These are phyloP conservation scores for Pholiota molesta DNA, from an alignment of 768 basidiomycete genomes.

Conservation along the genomic window DNA sequence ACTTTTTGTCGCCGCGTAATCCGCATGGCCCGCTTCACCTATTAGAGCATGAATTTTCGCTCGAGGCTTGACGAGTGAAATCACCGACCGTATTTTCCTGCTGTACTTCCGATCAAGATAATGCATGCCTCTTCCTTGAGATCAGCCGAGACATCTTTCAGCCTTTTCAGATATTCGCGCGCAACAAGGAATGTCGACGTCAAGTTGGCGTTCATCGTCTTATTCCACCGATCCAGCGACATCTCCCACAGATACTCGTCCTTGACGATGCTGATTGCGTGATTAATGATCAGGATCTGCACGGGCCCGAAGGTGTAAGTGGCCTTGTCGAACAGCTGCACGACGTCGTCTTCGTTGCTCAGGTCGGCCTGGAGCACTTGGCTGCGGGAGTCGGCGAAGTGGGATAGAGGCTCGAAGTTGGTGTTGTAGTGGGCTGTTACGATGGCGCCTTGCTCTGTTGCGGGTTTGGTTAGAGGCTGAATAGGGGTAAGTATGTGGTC, in stretches of 20 bases:
- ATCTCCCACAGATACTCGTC: constrained; percentile 57
- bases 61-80: not conserved
- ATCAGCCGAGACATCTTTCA: constrained; percentile 41
- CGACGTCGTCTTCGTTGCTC: constrained; percentile 55
- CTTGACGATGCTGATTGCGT: constrained; percentile 52
- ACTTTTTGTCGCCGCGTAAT: constrained; percentile 71
- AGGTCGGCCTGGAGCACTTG: constrained; percentile 60
- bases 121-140: constrained; percentile 60
- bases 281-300: constrained; percentile 64
- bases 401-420: constrained; percentile 41
- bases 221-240: constrained; percentile 65
- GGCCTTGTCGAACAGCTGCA: constrained; percentile 48
- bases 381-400: constrained; percentile 36
- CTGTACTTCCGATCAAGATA: constrained; percentile 69
- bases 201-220: constrained; percentile 62
- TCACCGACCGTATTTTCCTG: constrained; percentile 64
- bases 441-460: constrained; percentile 65
- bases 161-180: constrained; percentile 57
- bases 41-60: not conserved
- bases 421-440: constrained; percentile 77
- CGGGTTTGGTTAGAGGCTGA: not conserved
- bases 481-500: no score
- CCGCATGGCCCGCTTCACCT: constrained; percentile 64
- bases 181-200: constrained; percentile 70
- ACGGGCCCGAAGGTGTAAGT: constrained; percentile 48